Percentiles rank a stretch among this genome's conserved stretches.
Evolutionary conservation across 2,329 filamentous ascomycete species (phyloP).

Genomic region (Fusarium napiforme): DNA sequence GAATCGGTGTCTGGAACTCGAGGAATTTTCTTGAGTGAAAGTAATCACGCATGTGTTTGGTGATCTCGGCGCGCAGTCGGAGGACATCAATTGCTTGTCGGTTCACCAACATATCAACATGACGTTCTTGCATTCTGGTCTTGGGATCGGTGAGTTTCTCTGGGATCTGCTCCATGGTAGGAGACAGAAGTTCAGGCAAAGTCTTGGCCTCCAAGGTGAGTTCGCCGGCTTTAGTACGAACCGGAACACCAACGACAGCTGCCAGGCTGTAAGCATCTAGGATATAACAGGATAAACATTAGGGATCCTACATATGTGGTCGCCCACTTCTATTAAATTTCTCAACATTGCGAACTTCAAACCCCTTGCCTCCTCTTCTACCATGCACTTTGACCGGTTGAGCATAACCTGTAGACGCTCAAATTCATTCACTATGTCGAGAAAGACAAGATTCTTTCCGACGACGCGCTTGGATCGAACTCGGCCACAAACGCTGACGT

Average conservation of each 20-base stretch:
- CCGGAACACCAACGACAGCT: conserved; percentile 78
- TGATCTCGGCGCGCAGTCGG: conserved; percentile 77
- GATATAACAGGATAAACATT: conserved; percentile 28
- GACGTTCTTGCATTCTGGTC: conserved; percentile 78
- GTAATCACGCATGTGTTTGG: conserved; percentile 78
- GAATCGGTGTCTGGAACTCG: conserved; percentile 91
- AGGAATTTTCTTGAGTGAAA: conserved; percentile 78
- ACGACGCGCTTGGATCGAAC: conserved; percentile 76
- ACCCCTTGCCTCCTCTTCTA: conserved; percentile 48
- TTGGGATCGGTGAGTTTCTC: conserved; percentile 75
- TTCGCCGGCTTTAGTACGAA: conserved; percentile 77
- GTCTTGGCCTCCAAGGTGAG: conserved; percentile 76
- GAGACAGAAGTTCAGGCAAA: conserved; percentile 78
- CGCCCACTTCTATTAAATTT: conserved; percentile 79
- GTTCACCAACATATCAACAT: conserved; percentile 88
- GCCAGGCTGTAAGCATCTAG: conserved; percentile 45
- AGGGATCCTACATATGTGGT: conserved; percentile 78
- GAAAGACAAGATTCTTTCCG: conserved; percentile 83
- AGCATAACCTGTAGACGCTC: conserved; percentile 80
- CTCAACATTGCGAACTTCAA: conserved; percentile 68
- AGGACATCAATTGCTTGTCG: conserved; percentile 74
- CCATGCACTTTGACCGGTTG: conserved; percentile 66
- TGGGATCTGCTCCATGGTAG: conserved; percentile 83
- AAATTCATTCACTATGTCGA: conserved; percentile 81
- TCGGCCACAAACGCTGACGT: conserved; percentile 66